Base-by-base conservation (phyloP, 768 basidiomycete species). In the Leccinum ochraceum region DNA sequence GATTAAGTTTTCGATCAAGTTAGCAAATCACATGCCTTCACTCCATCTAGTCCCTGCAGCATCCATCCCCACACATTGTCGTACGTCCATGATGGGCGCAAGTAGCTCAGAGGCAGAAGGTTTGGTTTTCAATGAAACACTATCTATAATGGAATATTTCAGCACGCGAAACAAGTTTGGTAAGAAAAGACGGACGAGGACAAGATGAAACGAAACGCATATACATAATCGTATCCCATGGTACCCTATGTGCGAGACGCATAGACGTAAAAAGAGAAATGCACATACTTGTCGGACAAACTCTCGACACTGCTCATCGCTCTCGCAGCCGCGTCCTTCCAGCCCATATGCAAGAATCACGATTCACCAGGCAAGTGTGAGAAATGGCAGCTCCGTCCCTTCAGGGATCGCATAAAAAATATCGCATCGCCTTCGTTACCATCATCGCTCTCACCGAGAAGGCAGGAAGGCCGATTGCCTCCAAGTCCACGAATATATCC, bases 301-400 rank as follows among this genome's bases (percentile, higher is more conserved):
- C 89, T 88, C 67, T 92, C 88, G 0, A 95, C 92, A 0, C 83
- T 89, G 36, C 81, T 75, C 65, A 87, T 76, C 0, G 95, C 90
- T 42, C 91, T 78, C 64, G 86, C 85, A 0, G 83, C 86, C 0
- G 96, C 81, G 60, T 89, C 88, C 65, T 88, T 90, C 94, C 22
- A 96, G 0, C 95, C 94, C 4, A 94, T 88, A 69, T 96, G 88
- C 58, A 22, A 22, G 22, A 22, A 1, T 2, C 22, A 22, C 22
- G 22, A 22, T 2, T 2, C 22, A 22, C 22, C 94, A 98, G 42
- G 87, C 90, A 66, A 95, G 82, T 0, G 90, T 93, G 54, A 97
- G 77, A 2, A 24, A 24, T 3, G 24, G 24, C 24, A 24, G 24
- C 24, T 24, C 24, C 24, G 24, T 24, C 24, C 2, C 24, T 24